phyloP scores from a whole-genome alignment of 202 grass and related monocot species.

The Schoenoplectus triqueter region DNA sequence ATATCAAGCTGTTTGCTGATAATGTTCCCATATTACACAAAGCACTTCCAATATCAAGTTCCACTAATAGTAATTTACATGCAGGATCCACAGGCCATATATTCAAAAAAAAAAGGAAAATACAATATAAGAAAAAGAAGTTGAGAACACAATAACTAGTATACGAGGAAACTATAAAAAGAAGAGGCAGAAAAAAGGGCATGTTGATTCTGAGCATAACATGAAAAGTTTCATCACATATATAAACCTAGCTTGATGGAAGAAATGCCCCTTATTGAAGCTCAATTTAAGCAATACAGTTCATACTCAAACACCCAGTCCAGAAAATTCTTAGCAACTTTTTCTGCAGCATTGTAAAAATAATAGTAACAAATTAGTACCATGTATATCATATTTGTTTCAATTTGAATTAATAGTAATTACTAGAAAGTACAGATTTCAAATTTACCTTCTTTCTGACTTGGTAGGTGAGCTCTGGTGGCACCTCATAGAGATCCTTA shows the following conservation, averaged over 20 bases:
- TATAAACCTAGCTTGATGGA: background rate
- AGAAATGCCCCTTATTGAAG: conserved; percentile 19
- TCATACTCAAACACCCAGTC: conserved; percentile 71
- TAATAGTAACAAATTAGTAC: conserved; percentile 15
- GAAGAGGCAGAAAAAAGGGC: background rate
- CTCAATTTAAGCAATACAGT: conserved; percentile 65
- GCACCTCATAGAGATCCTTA: conserved; percentile 92
- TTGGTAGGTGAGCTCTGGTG: conserved; percentile 70
- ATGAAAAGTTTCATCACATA: conserved; percentile 4
- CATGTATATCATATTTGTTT: background rate
- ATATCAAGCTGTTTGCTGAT: background rate
- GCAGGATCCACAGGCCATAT: background rate
- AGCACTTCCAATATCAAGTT: background rate
- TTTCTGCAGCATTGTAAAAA: conserved; percentile 59
- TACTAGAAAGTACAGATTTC: background rate
- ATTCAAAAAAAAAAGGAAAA: background rate
- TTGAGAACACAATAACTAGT: background rate
- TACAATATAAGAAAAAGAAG: background rate
- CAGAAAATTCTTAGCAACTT: conserved; percentile 71
- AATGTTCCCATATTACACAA: conserved; percentile 13
- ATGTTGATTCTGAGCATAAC: background rate
- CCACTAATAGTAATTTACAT: conserved; percentile 28
- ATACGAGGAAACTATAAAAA: background rate
- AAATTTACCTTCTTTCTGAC: conserved; percentile 59
- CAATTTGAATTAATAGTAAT: background rate